Evolutionary conservation across 768 basidiomycete genomes (phyloP).

Genomic region (Mycena leptocephala): DNA sequence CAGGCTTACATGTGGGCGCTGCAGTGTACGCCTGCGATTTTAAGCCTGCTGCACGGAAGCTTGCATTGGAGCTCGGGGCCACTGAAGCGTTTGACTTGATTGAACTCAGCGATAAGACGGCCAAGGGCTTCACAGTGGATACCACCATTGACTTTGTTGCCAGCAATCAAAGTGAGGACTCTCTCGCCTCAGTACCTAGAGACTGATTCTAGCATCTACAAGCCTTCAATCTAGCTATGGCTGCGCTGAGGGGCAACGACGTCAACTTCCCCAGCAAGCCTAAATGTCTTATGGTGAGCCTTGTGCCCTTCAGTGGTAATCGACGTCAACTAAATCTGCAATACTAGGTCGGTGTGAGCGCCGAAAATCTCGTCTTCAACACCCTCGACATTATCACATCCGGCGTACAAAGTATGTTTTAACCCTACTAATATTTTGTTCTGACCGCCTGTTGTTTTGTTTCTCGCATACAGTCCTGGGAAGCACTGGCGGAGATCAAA

Average conservation of each 20-base stretch:
- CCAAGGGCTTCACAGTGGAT: constrained; percentile 31
- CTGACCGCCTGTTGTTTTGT: too few species aligned
- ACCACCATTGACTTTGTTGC: constrained; percentile 40
- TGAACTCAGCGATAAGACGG: constrained; percentile 27
- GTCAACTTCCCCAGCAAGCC: not conserved
- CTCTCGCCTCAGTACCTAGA: not conserved
- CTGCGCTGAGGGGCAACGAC: constrained; percentile 18
- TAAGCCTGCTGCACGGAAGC: constrained; percentile 33
- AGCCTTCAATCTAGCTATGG: constrained; percentile 22
- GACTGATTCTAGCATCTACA: not conserved
- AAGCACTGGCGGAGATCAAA: not conserved
- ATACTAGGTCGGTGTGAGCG: not conserved
- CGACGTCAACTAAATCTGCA: too few species aligned
- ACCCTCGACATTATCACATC: not conserved
- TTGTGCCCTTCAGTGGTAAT: too few species aligned
- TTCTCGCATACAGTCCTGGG: not conserved
- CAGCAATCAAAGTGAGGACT: constrained; percentile 32
- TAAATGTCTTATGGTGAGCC: too few species aligned
- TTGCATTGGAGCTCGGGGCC: constrained; percentile 38
- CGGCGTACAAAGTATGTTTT: constrained; percentile 1
- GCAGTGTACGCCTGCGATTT: constrained; percentile 39
- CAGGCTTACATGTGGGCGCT: not conserved
- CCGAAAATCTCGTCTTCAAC: constrained; percentile 12
- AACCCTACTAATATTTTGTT: too few species aligned
- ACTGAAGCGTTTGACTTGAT: constrained; percentile 30